Base-by-base conservation (phyloP, 2,329 filamentous ascomycete genomes). In the Eutypella sp. region DNA sequence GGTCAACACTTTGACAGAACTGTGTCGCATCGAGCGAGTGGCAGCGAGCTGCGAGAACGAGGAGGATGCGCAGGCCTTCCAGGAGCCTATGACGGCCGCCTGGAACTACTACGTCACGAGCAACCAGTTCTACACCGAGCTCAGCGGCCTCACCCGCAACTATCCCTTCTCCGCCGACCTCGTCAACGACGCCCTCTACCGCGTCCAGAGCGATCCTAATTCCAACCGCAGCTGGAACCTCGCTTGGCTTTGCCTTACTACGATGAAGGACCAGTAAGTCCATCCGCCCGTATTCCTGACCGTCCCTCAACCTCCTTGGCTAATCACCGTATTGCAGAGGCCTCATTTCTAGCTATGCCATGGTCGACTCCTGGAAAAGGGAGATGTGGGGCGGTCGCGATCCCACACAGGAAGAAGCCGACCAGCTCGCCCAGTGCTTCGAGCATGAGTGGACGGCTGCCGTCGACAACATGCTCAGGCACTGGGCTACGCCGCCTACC, bases 221-320 rank as follows among this genome's bases (percentile, higher is more conserved):
- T 85, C 81, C 52, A 82, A 81, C 55, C 75, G 81, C 20, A 88
- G 84, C 60, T 89, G 86, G 85, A 90, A 89, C 59, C 72, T 85
- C 55, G 85, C 83, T 36, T 89, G 85, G 85, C 67, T 89, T 39
- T 81, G 85, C 25, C 67, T 89, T 9, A 68, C 68, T 36, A 87
- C 87, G 63, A 81, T 88, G 42, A 71, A 74, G 19, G 76, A 80
- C 46, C 81, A 84, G 82, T 84, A 68, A 64, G 78, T 71, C 39
- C 10, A 40, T 23, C 24, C 16, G 5, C 20, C 11, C 18, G 18
- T 4, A 22, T n/a, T 23, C 33, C 19, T n/a, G 36, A 33, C 29
- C 34, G 36, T 39, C n/a, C n/a, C n/a, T 40, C 10, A 40, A 23
- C 24, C 16, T 6, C 20, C 11, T 16, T 19, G 6, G 19, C 16